Evolutionary conservation across 2,329 filamentous ascomycete genomes (phyloP).

Genomic region (Ceratocystis variospora): DNA sequence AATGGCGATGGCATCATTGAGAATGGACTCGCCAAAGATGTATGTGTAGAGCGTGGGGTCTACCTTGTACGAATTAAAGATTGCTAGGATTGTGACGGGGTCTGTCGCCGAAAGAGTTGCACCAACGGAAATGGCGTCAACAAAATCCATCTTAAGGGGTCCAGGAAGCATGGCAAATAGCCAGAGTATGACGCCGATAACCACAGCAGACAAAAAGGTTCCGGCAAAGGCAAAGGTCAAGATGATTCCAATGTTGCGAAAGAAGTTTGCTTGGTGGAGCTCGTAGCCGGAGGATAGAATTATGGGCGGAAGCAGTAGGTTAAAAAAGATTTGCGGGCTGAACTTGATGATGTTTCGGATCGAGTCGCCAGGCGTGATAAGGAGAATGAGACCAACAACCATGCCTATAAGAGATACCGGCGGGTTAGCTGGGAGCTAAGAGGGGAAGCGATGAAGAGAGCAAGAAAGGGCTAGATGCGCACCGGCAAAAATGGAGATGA

Average conservation of each 20-base stretch:
- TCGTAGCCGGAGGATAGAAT: constrained; percentile 96
- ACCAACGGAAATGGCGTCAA: constrained; percentile 92
- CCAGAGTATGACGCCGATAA: constrained; percentile 77
- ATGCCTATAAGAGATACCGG: constrained; percentile 48
- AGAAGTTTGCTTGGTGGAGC: constrained; percentile 96
- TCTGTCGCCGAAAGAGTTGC: constrained; percentile 94
- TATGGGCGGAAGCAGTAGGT: constrained; percentile 92
- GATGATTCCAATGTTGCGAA: constrained; percentile 93
- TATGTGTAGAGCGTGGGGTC: constrained; percentile 97
- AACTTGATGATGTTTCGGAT: constrained; percentile 89
- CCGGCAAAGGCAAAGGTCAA: constrained; percentile 95
- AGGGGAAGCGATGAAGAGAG: background rate
- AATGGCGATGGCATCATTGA: constrained; percentile 97
- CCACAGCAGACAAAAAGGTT: constrained; percentile 93
- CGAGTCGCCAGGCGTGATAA: constrained; percentile 65
- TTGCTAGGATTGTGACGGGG: constrained; percentile 92
- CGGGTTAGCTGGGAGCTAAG: background rate
- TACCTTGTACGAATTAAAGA: constrained; percentile 99
- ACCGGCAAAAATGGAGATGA: constrained; percentile 96
- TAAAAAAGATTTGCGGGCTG: constrained; percentile 99
- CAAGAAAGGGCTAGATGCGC: constrained; percentile 21
- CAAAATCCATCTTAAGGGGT: constrained; percentile 72
- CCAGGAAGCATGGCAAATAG: constrained; percentile 78
- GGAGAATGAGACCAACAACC: constrained; percentile 80
- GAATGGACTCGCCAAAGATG: constrained; percentile 95